A percentile compares a stretch with the other conserved stretches of the same genome.
phyloP scores from a whole-genome alignment of 768 basidiomycete genomes.

The Lactarius hatsudake region DNA sequence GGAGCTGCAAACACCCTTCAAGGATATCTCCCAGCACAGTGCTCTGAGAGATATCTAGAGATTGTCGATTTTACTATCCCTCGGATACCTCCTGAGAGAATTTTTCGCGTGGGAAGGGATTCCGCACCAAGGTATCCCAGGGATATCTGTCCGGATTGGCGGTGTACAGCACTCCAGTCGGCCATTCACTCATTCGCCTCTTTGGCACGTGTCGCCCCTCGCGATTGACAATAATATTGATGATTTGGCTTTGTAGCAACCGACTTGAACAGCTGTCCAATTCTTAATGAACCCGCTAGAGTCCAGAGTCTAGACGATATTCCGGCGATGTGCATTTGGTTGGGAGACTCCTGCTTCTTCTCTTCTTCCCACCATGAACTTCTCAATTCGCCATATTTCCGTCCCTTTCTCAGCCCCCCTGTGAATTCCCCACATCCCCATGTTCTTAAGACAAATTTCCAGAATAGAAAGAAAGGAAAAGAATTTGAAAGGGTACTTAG shows the following conservation, averaged over 20 bases:
- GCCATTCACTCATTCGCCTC: neutral
- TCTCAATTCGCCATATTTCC: neutral
- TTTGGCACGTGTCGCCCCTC: neutral
- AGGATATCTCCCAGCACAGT: too few relatives aligned
- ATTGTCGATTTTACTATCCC: too few relatives aligned
- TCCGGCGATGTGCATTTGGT: neutral
- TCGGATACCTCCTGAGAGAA: too few relatives aligned
- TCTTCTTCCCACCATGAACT: neutral
- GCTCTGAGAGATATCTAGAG: too few relatives aligned
- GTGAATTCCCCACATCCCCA: conserved; percentile 1
- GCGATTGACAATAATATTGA: neutral
- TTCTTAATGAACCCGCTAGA: neutral
- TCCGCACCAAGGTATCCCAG: too few relatives aligned
- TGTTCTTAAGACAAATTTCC: neutral
- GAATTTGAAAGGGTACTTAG: conserved; percentile 8
- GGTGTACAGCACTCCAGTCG: neutral
- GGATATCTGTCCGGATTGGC: too few relatives aligned
- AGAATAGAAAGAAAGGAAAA: conserved; percentile 3
- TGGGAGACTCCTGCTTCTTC: neutral
- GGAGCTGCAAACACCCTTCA: too few relatives aligned
- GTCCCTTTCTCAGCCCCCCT: neutral
- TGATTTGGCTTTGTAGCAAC: neutral
- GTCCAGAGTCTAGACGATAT: neutral
- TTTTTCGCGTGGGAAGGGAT: too few relatives aligned
- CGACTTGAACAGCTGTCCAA: neutral